Percentiles rank a stretch among this genome's conserved stretches.
phyloP scores from a whole-genome alignment of 2,329 filamentous ascomycete species.

The Orbilia ellipsospora region DNA sequence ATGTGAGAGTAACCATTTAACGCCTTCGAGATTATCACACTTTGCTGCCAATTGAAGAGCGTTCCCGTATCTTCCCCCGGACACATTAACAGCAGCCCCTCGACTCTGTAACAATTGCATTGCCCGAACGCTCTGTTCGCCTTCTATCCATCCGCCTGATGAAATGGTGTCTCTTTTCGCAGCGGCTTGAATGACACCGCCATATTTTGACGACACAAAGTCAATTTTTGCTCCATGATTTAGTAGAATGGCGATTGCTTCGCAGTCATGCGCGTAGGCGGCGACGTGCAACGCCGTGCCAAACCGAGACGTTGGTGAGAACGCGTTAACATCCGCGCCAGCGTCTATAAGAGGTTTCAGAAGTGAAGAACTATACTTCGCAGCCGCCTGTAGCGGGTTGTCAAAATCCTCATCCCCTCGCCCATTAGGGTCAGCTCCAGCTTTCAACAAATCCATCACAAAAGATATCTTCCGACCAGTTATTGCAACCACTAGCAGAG shows the following conservation, averaged over 20 bases:
- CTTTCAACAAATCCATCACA: conserved; percentile 19
- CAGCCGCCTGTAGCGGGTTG: conserved; percentile 32
- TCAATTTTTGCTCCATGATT: conserved; percentile 34
- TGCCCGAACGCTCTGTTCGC: conserved; percentile 20
- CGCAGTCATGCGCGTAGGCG: conserved; percentile 2
- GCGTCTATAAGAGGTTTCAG: conserved; percentile 27
- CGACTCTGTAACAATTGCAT: conserved; percentile 33
- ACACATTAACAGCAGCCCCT: conserved; percentile 14
- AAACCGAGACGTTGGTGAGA: conserved; percentile 9
- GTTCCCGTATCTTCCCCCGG: conserved; percentile 22
- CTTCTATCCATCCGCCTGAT: conserved; percentile 12
- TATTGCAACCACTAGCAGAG: not conserved
- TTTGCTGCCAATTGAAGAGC: conserved; percentile 33
- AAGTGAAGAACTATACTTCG: not conserved
- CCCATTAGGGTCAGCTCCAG: conserved; percentile 37
- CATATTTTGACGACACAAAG: conserved; percentile 24
- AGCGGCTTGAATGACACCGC: conserved; percentile 31
- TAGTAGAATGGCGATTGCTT: conserved; percentile 16
- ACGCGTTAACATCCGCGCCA: conserved; percentile 37
- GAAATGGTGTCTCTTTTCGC: conserved; percentile 16
- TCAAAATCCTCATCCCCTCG: conserved; percentile 10
- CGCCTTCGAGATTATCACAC: conserved; percentile 23
- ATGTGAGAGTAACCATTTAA: conserved; percentile 31
- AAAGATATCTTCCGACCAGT: not conserved
- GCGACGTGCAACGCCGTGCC: conserved; percentile 36